phyloP scores from a whole-genome alignment of 768 basidiomycete species.

The Thelephora ganbajun region DNA sequence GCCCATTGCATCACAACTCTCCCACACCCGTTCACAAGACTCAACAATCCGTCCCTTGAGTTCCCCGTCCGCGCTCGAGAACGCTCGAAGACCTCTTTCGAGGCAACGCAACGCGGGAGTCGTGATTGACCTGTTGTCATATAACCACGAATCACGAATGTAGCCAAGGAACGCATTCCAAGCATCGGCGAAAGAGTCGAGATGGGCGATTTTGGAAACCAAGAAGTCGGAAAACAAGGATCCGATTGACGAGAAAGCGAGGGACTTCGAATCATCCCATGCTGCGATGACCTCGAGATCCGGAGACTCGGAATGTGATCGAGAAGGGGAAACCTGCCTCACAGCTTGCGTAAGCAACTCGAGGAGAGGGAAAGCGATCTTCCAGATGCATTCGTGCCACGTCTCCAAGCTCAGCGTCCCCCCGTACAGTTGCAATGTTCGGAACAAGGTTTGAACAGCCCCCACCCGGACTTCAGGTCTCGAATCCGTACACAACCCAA shows the following conservation, averaged over 20 bases:
- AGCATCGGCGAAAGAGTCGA: slow-evolving; percentile 53
- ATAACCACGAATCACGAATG: slow-evolving; percentile 54
- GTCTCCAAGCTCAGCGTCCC: slow-evolving; percentile 66
- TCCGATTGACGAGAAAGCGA: slow-evolving; percentile 75
- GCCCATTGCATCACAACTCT: slow-evolving; percentile 53
- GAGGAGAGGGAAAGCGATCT: slow-evolving; percentile 77
- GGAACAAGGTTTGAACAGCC: slow-evolving; percentile 90
- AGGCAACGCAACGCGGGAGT: slow-evolving; percentile 78
- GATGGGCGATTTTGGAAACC: slow-evolving; percentile 52
- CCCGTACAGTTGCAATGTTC: slow-evolving; percentile 89
- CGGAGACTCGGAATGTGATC: slow-evolving; percentile 1
- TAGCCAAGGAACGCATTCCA: slow-evolving; percentile 67
- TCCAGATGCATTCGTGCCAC: slow-evolving; percentile 90
- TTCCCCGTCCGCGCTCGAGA: slow-evolving; percentile 19
- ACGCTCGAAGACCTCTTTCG: slow-evolving; percentile 62
- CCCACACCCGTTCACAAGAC: slow-evolving; percentile 56
- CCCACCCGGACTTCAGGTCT: slow-evolving; percentile 85
- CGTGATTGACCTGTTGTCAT: slow-evolving; percentile 52
- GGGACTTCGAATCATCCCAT: slow-evolving; percentile 85
- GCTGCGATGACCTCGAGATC: slow-evolving; percentile 21
- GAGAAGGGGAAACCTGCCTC: slow-evolving; percentile 19
- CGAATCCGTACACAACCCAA: slow-evolving; percentile 68
- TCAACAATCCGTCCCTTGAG: slow-evolving; percentile 27
- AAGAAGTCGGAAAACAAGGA: slow-evolving; percentile 77
- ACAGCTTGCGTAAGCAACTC: slow-evolving; percentile 51